These are phyloP conservation scores for Penicillium sp. DNA, from an alignment of 2,329 filamentous ascomycete species.

Conservation along the genomic window DNA sequence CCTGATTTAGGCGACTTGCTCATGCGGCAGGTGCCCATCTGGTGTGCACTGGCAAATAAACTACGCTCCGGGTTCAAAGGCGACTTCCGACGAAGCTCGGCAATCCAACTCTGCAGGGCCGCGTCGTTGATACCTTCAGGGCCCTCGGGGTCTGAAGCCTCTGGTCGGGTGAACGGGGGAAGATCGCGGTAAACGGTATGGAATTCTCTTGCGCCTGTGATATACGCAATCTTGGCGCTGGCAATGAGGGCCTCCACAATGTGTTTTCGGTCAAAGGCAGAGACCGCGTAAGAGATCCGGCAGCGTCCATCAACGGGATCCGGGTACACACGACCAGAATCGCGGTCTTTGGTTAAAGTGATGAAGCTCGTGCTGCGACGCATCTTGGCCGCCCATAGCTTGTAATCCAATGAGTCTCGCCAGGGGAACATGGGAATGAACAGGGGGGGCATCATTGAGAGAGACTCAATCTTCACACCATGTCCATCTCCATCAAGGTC, in stretches of 20 bases:
- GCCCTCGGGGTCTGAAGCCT: slow-evolving; percentile 21
- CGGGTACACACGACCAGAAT: slow-evolving; percentile 70
- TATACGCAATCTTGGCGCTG: slow-evolving; percentile 72
- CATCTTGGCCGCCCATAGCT: slow-evolving; percentile 67
- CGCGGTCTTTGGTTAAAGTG: slow-evolving; percentile 70
- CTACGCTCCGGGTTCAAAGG: slow-evolving; percentile 49
- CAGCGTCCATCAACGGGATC: slow-evolving; percentile 67
- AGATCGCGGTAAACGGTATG: slow-evolving; percentile 63
- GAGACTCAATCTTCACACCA: slow-evolving; percentile 76
- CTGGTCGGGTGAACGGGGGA: slow-evolving; percentile 60
- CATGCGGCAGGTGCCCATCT: slow-evolving; percentile 55
- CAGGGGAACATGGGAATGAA: slow-evolving; percentile 66
- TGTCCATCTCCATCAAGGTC: slow-evolving; percentile 79
- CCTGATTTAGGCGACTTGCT: slow-evolving; percentile 41
- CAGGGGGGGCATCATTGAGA: slow-evolving; percentile 70
- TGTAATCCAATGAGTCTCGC: slow-evolving; percentile 67
- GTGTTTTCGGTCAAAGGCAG: slow-evolving; percentile 69
- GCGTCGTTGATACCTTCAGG: slow-evolving; percentile 54
- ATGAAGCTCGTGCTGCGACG: slow-evolving; percentile 72
- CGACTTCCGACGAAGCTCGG: slow-evolving; percentile 47
- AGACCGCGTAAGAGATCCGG: slow-evolving; percentile 68
- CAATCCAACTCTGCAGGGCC: slow-evolving; percentile 57
- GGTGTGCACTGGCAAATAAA: slow-evolving; percentile 49
- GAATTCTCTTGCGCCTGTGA: slow-evolving; percentile 79
- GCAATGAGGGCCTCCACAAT: slow-evolving; percentile 70